These are phyloP conservation scores for Malus fusca DNA, from an alignment of 306 rosid genomes.

Conservation along the genomic window DNA sequence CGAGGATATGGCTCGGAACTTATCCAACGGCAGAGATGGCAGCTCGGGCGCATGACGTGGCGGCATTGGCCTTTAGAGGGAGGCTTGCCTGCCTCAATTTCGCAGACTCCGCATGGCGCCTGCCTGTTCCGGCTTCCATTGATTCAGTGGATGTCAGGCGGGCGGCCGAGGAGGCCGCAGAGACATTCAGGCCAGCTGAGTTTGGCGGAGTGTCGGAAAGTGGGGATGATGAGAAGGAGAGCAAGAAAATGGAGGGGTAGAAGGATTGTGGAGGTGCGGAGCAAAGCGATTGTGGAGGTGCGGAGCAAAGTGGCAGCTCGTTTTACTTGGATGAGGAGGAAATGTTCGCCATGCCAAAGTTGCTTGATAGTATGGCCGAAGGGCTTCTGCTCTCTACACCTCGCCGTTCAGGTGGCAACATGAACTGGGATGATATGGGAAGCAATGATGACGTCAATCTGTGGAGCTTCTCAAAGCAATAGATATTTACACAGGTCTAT, in stretches of 20 bases:
- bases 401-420: background rate
- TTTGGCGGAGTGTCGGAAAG: slow-evolving; percentile 1
- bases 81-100: slow-evolving; percentile 69
- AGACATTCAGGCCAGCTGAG: slow-evolving; percentile 16
- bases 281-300: background rate
- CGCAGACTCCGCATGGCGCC: slow-evolving; percentile 53
- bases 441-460: background rate
- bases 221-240: background rate
- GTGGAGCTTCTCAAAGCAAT: background rate
- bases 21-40: slow-evolving; percentile 77
- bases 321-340: slow-evolving; percentile 27
- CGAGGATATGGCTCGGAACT: slow-evolving; percentile 81
- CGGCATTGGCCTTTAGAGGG: slow-evolving; percentile 50
- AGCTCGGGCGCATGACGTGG: slow-evolving; percentile 84
- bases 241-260: background rate
- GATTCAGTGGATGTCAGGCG: slow-evolving; percentile 40
- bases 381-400: slow-evolving; percentile 49
- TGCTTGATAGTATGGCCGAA: slow-evolving; percentile 40
- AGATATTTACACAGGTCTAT: background rate
- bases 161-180: slow-evolving; percentile 57
- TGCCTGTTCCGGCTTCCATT: slow-evolving; percentile 32
- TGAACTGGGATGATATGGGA: slow-evolving; percentile 21
- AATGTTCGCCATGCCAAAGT: slow-evolving; percentile 26
- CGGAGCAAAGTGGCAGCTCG: background rate
- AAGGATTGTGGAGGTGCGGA: background rate